These are phyloP conservation scores for Pseudopithomyces chartarum DNA, from an alignment of 2,329 filamentous ascomycete species.

Conservation along the genomic window DNA sequence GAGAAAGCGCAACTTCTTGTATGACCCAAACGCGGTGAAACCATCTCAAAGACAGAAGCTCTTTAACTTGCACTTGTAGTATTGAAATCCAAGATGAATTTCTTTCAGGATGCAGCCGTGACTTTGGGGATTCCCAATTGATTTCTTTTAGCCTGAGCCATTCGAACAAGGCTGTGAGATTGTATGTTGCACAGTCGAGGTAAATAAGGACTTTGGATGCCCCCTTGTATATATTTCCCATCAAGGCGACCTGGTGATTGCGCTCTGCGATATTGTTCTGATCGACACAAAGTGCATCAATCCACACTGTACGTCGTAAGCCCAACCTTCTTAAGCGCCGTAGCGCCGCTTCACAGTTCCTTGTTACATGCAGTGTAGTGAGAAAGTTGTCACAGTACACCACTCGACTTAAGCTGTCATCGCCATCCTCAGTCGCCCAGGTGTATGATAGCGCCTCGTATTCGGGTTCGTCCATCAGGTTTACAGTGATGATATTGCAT, in stretches of 20 bases:
- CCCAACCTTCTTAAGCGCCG: background rate
- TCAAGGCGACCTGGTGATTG: conserved; percentile 13
- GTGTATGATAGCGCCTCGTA: conserved; percentile 30
- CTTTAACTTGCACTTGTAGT: background rate
- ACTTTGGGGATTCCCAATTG: background rate
- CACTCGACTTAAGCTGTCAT: background rate
- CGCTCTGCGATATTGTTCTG: conserved; percentile 11
- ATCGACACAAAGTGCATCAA: conserved; percentile 15
- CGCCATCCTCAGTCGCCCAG: conserved; percentile 17
- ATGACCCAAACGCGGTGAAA: conserved; percentile 23
- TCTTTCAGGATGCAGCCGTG: background rate
- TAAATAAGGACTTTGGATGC: conserved; percentile 1
- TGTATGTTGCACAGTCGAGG: background rate
- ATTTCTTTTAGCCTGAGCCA: background rate
- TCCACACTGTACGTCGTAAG: conserved; percentile 2
- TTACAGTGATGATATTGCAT: conserved; percentile 18
- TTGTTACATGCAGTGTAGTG: conserved; percentile 6
- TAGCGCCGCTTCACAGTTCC: conserved; percentile 16
- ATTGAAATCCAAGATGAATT: background rate
- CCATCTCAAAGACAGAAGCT: conserved; percentile 9
- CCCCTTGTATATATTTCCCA: conserved; percentile 11
- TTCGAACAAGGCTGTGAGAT: background rate
- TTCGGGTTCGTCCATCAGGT: conserved; percentile 16
- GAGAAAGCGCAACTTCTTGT: conserved; percentile 21
- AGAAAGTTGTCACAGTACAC: background rate